phyloP scores from a whole-genome alignment of 305 asterid species.

The Stenogyne calaminthoides region DNA sequence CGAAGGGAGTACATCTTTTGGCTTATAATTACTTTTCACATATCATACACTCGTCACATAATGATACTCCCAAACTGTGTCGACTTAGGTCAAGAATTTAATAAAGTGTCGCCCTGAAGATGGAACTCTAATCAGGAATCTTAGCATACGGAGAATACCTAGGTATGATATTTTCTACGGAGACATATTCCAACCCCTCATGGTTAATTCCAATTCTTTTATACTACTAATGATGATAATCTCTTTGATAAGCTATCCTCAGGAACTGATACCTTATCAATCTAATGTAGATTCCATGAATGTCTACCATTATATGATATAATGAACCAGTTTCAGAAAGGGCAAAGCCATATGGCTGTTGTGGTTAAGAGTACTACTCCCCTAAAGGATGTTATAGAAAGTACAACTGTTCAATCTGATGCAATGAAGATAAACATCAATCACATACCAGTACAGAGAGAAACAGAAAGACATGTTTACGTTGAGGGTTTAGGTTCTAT shows the following conservation, averaged over 20 bases:
- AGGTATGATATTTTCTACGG: constrained; percentile 43
- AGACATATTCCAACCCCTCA: neutral
- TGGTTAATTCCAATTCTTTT: neutral
- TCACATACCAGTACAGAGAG: constrained; percentile 33
- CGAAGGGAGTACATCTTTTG: neutral
- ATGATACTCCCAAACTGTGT: neutral
- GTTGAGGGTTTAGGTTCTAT: constrained; percentile 24
- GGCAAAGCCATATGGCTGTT: constrained; percentile 86
- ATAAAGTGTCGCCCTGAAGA: constrained; percentile 52
- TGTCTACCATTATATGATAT: constrained; percentile 68
- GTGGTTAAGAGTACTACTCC: constrained; percentile 48
- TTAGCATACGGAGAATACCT: constrained; percentile 70
- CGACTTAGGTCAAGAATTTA: constrained; percentile 63
- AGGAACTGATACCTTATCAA: neutral
- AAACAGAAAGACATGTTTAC: constrained; percentile 24
- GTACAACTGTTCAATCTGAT: constrained; percentile 29
- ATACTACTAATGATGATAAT: neutral
- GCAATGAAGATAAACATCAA: constrained; percentile 25
- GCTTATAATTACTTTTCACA: neutral
- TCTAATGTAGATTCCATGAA: constrained; percentile 55
- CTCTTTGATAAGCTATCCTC: neutral
- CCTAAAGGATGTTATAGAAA: constrained; percentile 34
- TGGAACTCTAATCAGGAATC: constrained; percentile 49
- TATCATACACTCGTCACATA: neutral
- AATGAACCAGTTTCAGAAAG: constrained; percentile 75